Base-by-base conservation (phyloP, 139 green algal species). In the Chlorella sp. region DNA sequence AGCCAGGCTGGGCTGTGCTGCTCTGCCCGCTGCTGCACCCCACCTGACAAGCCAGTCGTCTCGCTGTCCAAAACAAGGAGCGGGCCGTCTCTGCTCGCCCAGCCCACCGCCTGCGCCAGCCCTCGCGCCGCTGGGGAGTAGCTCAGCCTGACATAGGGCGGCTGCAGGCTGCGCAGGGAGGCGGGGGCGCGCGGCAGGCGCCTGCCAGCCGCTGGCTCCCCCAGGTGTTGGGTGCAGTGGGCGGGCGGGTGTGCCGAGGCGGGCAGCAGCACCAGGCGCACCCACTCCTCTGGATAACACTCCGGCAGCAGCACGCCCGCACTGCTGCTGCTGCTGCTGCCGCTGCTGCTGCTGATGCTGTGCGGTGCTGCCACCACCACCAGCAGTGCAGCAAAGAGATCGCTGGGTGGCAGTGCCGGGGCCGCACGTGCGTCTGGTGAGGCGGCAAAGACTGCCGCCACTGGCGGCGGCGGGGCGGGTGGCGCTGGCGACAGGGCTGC, bases 21-120 rank as follows among this genome's bases (percentile, higher is more conserved):
- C 4, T 21, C 14, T 3, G 30, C 15, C 75, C 24, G 37, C 36
- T 30, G 48, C 3, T 30, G 22, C 36, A 14, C 14, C 71, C 61
- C 71, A 89, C 85, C 34, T 2, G 71, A 75, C 19, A 89, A 34
- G 24, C 85, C 85, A 5, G 85, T 89, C 3, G 85, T 89, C n/a
- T 89, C 85, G 32, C 36, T 57, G 39, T 89, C 85, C 71, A 89
- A 24, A 34, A 89, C 85, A 61, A 89, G 83, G 11, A 84, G 30
- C 9, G 32, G 21, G 53, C 73, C 85, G 48, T 34, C 42, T 22
- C 73, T 39, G 42, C 16, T 40, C 1, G 32, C 0, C 32, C 48
- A 77, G 7, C 48, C 48, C 48, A 84, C 24, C 22, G 3, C 42
- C 4, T 19, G 34, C 12, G 71, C 42, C 22, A 83, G 9, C 16